Evolutionary conservation across 371 early-diverging fungal species (phyloP), one percentile per base, ranked within the genome.

Genomic region (Mortierella polycephala): DNA sequence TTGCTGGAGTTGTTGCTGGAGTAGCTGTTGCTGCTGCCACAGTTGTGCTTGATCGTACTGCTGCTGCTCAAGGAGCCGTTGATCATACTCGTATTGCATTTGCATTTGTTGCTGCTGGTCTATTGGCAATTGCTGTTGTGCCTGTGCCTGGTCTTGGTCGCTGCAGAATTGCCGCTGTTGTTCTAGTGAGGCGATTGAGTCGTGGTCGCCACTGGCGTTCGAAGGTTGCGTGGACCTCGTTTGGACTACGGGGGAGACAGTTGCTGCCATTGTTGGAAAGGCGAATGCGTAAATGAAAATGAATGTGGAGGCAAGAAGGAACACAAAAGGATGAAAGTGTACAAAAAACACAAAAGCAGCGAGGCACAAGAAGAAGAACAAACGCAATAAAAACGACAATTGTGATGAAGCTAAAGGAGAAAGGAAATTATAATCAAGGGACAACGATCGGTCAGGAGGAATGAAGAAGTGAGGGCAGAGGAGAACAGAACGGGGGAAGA

Each of bases 21-120:
- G 66, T 20, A 50, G 57, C 37, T 68, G 60, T 42, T 68, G 74
- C 50, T 69, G 71, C 16, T 67, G 67, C 67, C 64, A 66, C 0
- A 67, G 64, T 18, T 70, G 71, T 1, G 54, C 21, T 37, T 76
- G 71, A 10, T 65, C 61, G 37, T 65, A 69, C 6, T 57, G 69
- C n/a, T 74, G 68, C 9, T 74, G 74, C 39, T 74, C 59, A n/a
- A 58, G 54, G 57, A 57, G 14, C 14, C 65, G 70, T 12, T 77
- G 63, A 21, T 77, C 68, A 41, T 64, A 66, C 30, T 71, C 71
- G 7, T 49, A 40, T 42, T 67, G 70, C 44, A 40, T 46, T 9
- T 62, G 74, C 37, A 30, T 30, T 30, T 62, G 67, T 21, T 62
- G 68, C 0, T 74, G 61, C 5, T 51, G 16, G 18, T 60, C 47